phyloP scores from a whole-genome alignment of 192 early-diverging fungal genomes.

The Dimargaris xerosporica region DNA sequence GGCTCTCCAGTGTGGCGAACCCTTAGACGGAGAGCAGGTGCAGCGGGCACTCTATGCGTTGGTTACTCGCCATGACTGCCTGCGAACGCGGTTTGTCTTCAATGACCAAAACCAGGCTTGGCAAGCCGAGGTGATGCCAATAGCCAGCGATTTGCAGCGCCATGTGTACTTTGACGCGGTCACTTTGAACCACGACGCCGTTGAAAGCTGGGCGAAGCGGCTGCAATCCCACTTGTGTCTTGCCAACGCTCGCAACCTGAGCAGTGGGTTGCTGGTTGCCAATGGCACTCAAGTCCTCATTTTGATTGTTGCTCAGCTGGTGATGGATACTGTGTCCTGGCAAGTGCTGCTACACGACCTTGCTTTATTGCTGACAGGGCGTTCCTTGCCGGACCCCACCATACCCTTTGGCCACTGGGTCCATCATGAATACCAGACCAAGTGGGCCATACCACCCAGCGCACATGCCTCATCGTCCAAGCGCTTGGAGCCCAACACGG shows the following conservation, averaged over 20 bases:
- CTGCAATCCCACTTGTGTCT: neutral
- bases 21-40: neutral
- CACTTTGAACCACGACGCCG: neutral
- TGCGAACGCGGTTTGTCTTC: neutral
- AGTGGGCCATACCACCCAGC: neutral
- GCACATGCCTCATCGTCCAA: too few species aligned
- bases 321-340: slow-evolving; percentile 21
- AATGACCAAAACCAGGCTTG: too few species aligned
- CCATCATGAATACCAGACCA: neutral
- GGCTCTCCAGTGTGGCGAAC: neutral
- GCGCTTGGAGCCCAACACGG: neutral
- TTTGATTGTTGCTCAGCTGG: slow-evolving; percentile 18
- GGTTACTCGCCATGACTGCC: neutral
- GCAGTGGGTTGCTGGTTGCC: slow-evolving; percentile 9
- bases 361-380: slow-evolving; percentile 9
- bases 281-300: slow-evolving; percentile 10
- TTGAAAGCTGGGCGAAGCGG: neutral
- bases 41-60: neutral
- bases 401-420: slow-evolving; percentile 17
- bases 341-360: slow-evolving; percentile 19
- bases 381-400: slow-evolving; percentile 11
- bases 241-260: neutral
- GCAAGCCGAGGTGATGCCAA: neutral
- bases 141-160: too few species aligned
- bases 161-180: neutral